Evolutionary conservation across 192 early-diverging fungal genomes (phyloP).

Genomic region (Podila epigama): DNA sequence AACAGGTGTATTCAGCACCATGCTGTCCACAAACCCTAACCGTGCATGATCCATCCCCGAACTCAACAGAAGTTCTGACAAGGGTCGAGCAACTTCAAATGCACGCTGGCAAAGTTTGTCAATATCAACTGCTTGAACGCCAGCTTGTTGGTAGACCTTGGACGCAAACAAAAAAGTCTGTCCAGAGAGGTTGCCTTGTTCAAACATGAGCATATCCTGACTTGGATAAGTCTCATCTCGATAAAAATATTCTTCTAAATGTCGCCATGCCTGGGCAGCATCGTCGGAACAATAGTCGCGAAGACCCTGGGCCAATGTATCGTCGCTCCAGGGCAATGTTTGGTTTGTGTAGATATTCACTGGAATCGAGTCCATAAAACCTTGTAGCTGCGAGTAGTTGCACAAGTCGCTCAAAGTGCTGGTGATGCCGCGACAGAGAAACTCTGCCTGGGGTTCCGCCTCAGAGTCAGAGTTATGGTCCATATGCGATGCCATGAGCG

Average conservation of each 20-base stretch:
- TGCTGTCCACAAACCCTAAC: slow-evolving; percentile 10
- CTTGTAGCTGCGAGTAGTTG: slow-evolving; percentile 34
- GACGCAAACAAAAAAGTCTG: slow-evolving; percentile 29
- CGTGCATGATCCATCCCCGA: slow-evolving; percentile 16
- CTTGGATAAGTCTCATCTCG: background rate
- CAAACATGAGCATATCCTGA: slow-evolving; percentile 6
- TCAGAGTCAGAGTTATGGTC: slow-evolving; percentile 3
- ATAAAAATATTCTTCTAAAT: slow-evolving; percentile 25
- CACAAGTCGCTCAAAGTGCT: slow-evolving; percentile 27
- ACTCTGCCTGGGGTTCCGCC: slow-evolving; percentile 8
- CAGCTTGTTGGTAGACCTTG: slow-evolving; percentile 22
- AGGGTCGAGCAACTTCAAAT: background rate
- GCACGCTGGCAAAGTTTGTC: slow-evolving; percentile 23
- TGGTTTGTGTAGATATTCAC: slow-evolving; percentile 14
- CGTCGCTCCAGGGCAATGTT: slow-evolving; percentile 27
- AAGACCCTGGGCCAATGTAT: slow-evolving; percentile 13
- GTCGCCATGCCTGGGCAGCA: slow-evolving; percentile 14
- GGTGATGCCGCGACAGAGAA: slow-evolving; percentile 22
- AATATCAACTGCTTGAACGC: background rate
- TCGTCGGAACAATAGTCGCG: slow-evolving; percentile 21
- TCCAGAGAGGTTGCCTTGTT: slow-evolving; percentile 3
- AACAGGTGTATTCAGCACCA: slow-evolving; percentile 36
- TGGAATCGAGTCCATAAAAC: slow-evolving; percentile 31
- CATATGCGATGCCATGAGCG: background rate
- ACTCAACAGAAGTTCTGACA: slow-evolving; percentile 21